Evolutionary conservation across 257 asterid genomes (phyloP), one percentile per base, ranked within the genome.

Genomic region (Gynochthodes officinalis): DNA sequence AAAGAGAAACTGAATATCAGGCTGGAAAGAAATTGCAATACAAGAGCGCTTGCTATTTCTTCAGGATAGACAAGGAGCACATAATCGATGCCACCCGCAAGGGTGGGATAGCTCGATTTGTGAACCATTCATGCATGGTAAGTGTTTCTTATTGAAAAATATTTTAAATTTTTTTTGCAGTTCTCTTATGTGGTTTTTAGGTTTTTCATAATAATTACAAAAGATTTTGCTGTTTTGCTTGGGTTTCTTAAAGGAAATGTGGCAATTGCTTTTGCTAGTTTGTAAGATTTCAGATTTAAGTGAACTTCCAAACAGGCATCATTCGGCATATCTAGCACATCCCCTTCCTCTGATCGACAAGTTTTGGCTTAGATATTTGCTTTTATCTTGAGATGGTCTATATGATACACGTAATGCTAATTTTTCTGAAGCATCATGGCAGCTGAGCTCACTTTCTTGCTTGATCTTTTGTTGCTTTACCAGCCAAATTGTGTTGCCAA

Each of bases 41-140:
- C 76, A 88, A 88, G 83, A 79, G 89, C 77, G 95, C 89, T 52
- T 88, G 91, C 71, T 88, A 88, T 72, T 86, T 88, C 79, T 86
- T 88, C 83, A 83, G 79, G 81, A 75, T 88, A 73, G 91, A 88
- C 67, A 86, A 79, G 80, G 91, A 86, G 71, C 82, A 76, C 74
- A 83, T 88, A 58, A 80, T 88, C 23, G 94, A 88, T 76, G 94
- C 91, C 64, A 88, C 94, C 64, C 86, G 88, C 46, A 86, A 88
- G 82, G 94, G 91, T 57, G 91, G 94, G 75, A 88, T 88, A 80
- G 94, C 91, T 46, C 86, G 91, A 64, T 88, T 88, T 69, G 91
- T 88, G 71, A 88, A 88, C 77, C 91, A 88, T 80, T 88, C 94
- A 33, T 88, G 94, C 72, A 62, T 73, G 82, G 94, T 86, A 84